Base-by-base conservation (phyloP, 2,329 filamentous ascomycete species). In the Xylariaceae sp. region DNA sequence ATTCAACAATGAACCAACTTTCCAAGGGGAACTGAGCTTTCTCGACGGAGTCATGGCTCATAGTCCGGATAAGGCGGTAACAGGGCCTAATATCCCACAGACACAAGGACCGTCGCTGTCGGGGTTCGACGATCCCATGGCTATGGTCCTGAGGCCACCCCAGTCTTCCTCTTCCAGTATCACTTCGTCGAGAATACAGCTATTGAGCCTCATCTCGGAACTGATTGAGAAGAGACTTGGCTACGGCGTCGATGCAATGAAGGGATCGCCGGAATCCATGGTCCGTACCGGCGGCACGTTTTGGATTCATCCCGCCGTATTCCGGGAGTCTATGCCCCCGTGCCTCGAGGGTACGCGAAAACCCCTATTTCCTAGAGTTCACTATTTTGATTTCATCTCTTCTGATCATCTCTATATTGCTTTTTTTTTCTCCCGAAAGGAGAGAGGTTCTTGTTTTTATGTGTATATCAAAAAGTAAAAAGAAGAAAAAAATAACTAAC, bases 281-380 rank as follows among this genome's bases (percentile, higher is more conserved):
- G 44, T 59, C 30, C 41, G 44, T 2, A 50, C 54, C 31, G 49
- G 53, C 34, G 55, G 55, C 1, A 62, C 59, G n/a, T 29, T 53
- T 1, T 62, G 60, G 58, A 54, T 54, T 32, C 60, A 62, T 48
- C 53, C 54, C 3, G 50, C 51, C 7, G n/a, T 62, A 2, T 62
- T 59, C 34, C 45, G 42, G 19, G 54, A 62, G 11, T 56, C 56
- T 4, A 61, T 62, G 60, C 60, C 60, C 2, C 3, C 31, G 0
- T 56, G 31, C 12, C 39, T 62, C 27, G 59, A 62, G 47, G 60
- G 60, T 61, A 58, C 6, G 35, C 6, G 19, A 19, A 40, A 41
- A 6, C 41, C 12, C n/a, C 2, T 3, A 34, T 3, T 35, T 11
- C 12, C 47, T 6, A 37, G 35, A 37, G 12, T 37, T 7, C 8